Conservation (phyloP, 2,329 filamentous ascomycete genomes). For the Colletotrichum higginsianum region DNA sequence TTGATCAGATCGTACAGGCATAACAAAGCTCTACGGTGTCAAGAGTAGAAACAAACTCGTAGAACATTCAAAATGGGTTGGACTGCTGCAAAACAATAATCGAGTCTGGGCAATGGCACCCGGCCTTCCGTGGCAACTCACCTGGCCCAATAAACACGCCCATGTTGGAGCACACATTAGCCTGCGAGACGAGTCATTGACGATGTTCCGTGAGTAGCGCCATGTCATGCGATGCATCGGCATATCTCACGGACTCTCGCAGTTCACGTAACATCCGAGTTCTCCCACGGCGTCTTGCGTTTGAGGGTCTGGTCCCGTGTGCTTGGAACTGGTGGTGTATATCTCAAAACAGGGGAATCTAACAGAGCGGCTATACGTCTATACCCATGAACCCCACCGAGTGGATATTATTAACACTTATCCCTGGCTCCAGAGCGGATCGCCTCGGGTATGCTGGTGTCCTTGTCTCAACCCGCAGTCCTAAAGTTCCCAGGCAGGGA, state of each 20-base stretch:
- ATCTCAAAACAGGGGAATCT: no score
- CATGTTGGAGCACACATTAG: no score
- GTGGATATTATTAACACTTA: background rate
- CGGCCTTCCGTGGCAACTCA: no score
- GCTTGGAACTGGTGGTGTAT: background rate
- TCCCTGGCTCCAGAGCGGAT: background rate
- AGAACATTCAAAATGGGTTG: no score
- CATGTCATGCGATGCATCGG: background rate
- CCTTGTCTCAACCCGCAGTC: background rate
- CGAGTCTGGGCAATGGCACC: no score
- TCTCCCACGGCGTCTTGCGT: background rate
- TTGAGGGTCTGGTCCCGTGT: background rate
- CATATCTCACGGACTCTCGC: background rate
- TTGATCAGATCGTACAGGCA: no score
- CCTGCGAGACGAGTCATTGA: background rate
- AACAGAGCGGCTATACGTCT: background rate
- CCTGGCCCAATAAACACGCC: no score
- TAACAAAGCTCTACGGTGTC: no score
- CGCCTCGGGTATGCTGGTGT: background rate
- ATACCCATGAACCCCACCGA: background rate
- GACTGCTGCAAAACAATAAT: no score
- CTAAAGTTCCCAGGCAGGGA: background rate
- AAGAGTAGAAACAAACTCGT: no score
- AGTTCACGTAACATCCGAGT: background rate
- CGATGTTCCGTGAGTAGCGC: background rate